Conservation (phyloP, 768 basidiomycete species). For the Pleurotus ostreatus region DNA sequence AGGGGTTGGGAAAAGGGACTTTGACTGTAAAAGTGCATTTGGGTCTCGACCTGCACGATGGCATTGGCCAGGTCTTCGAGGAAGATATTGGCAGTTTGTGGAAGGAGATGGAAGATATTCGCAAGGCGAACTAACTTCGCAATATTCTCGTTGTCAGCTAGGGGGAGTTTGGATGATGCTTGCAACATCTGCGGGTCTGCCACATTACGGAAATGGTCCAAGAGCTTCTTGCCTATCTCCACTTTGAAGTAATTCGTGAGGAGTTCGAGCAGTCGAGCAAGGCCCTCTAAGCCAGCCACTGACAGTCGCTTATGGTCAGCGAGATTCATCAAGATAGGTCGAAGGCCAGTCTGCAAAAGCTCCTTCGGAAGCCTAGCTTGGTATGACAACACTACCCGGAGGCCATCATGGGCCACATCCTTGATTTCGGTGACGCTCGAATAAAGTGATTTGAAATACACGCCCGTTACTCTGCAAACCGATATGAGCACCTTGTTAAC, state of each 20-base stretch:
- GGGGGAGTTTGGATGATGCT: constrained; percentile 72
- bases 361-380: constrained; percentile 94
- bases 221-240: constrained; percentile 94
- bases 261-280: constrained; percentile 89
- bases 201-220: constrained; percentile 93
- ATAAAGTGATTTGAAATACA: constrained; percentile 98
- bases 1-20: constrained; percentile 94
- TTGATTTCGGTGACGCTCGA: constrained; percentile 89
- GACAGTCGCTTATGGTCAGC: constrained; percentile 94
- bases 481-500: neutral
- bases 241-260: constrained; percentile 99
- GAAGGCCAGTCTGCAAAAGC: constrained; percentile 88
- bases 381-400: constrained; percentile 83
- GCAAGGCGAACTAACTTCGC: constrained; percentile 92
- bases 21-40: constrained; percentile 83
- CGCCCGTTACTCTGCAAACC: constrained; percentile 72
- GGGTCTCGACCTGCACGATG: constrained; percentile 88
- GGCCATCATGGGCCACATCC: constrained; percentile 90
- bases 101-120: constrained; percentile 95
- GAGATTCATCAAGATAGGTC: constrained; percentile 96
- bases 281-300: constrained; percentile 86
- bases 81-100: constrained; percentile 90
- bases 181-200: constrained; percentile 85
- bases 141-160: constrained; percentile 86
- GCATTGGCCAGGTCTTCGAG: constrained; percentile 82